Conservation (phyloP, 805 yeast genomes). For the Kluyveromyces starmeri region DNA sequence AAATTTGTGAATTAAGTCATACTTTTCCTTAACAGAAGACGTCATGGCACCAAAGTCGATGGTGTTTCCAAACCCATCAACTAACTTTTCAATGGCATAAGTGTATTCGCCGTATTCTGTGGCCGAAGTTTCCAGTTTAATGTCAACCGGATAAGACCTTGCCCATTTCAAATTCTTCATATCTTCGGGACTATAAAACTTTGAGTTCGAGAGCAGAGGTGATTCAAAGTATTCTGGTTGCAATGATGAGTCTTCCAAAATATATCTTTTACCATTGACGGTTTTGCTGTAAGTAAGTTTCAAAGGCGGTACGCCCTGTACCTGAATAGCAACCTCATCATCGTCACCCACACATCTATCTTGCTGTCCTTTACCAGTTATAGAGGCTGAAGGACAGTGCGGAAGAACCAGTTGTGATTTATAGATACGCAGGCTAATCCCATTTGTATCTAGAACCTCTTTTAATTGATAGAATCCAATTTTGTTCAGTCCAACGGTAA, state of each 20-base stretch:
- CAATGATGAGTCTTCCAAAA: slow-evolving; percentile 34
- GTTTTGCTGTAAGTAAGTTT: slow-evolving; percentile 46
- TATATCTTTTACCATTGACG: slow-evolving; percentile 26
- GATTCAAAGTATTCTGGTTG: slow-evolving; percentile 46
- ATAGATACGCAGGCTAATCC: slow-evolving; percentile 49
- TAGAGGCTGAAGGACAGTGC: slow-evolving; percentile 65
- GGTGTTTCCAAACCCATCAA: slow-evolving; percentile 60
- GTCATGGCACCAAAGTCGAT: slow-evolving; percentile 32
- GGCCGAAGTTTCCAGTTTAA: slow-evolving; percentile 36
- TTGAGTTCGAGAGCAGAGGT: slow-evolving; percentile 35
- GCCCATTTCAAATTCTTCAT: slow-evolving; percentile 36
- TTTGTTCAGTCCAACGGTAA: slow-evolving; percentile 53
- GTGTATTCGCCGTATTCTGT: slow-evolving; percentile 42
- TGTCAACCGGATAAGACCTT: slow-evolving; percentile 34
- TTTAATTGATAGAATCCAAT: slow-evolving; percentile 74
- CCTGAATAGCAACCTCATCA: slow-evolving; percentile 44
- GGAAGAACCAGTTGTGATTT: slow-evolving; percentile 60
- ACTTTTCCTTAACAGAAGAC: slow-evolving; percentile 10
- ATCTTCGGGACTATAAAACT: slow-evolving; percentile 26
- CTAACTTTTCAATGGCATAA: slow-evolving; percentile 48
- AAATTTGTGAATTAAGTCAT: slow-evolving; percentile 37
- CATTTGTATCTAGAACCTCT: slow-evolving; percentile 58
- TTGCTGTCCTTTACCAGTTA: slow-evolving; percentile 32
- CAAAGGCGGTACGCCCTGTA: slow-evolving; percentile 74
- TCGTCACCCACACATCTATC: slow-evolving; percentile 58